These are phyloP conservation scores for Parascedosporium putredinis DNA, from an alignment of 2,329 filamentous ascomycete species.

Conservation along the genomic window DNA sequence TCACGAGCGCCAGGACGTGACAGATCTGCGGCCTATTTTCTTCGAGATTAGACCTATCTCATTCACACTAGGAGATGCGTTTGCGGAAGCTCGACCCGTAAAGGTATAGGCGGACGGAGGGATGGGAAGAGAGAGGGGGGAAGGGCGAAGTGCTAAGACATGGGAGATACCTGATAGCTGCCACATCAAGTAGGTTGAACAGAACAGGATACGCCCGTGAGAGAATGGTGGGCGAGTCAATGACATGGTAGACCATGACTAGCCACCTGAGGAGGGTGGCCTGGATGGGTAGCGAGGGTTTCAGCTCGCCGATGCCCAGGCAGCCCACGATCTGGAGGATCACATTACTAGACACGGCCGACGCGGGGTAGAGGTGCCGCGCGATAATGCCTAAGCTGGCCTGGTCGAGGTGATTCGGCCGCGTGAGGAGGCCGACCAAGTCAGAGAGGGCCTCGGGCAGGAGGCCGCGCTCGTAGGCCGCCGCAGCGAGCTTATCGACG, in stretches of 20 bases:
- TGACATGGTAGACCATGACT: conserved; percentile 60
- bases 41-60: neutral
- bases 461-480: conserved; percentile 60
- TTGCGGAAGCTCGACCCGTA: too few species aligned
- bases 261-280: conserved; percentile 67
- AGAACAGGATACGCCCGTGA: conserved; percentile 64
- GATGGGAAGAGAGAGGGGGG: neutral
- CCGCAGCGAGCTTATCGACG: conserved; percentile 51
- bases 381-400: conserved; percentile 58
- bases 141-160: neutral
- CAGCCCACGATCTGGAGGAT: conserved; percentile 58
- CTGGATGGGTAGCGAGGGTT: conserved; percentile 63
- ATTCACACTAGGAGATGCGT: too few species aligned
- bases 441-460: conserved; percentile 46
- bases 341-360: conserved; percentile 47
- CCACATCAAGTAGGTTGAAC: conserved; percentile 74
- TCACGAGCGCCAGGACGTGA: conserved; percentile 69
- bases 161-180: conserved; percentile 64
- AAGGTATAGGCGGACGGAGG: neutral
- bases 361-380: conserved; percentile 67
- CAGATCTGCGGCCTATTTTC: conserved; percentile 48
- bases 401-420: conserved; percentile 63
- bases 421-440: conserved; percentile 57
- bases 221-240: conserved; percentile 53
- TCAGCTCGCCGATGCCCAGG: conserved; percentile 68